Evolutionary conservation across 257 asterid genomes (phyloP), one percentile per base, ranked within the genome.

Genomic region (Fraxinus excelsior): DNA sequence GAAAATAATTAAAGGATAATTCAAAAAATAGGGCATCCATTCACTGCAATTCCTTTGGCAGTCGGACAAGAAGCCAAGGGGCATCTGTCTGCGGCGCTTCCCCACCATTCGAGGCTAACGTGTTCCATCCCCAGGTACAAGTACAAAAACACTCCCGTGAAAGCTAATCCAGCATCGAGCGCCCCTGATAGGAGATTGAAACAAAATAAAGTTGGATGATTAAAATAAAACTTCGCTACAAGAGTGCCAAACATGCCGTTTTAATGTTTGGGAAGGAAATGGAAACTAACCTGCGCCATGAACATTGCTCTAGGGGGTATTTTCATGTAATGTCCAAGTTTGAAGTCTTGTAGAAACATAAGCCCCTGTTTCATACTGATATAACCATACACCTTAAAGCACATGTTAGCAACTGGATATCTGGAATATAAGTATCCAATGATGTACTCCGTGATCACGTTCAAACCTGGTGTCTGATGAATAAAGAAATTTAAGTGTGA

Each of bases 391-490:
- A 92, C 99, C 88, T 94, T 94, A 79, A 94, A 94, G 90, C 97
- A 94, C 96, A 92, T 94, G 83, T 94, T 94, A 73, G 97, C 99
- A 46, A 90, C 99, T n/a, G 99, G 99, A 79, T 94, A 94, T 76
- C 99, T 97, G 0, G 99, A 97, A 84, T 94, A 94, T 31, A 94
- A 83, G 86, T 91, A 94, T n/a, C 99, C 99, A 32, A 94, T 88
- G 72, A 94, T 84, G 90, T 92, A 94, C 94, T 92, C 99, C 1
- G 97, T 91, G 81, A 94, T 92, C 84, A 94, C 96, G 75, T 92
- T 94, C 81, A 94, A 82, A 67, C 97, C 97, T 12, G 99, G 97
- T 16, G 88, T 90, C 97, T 93, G 88, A 76, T 23, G 58, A 76
- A 67, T 71, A 73, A 80, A 42, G 40, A 44, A 35, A 23, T 2